Percentiles rank a stretch among this genome's conserved stretches.
phyloP scores from a whole-genome alignment of 108 stramenopile species.

The Skeletonema costatum region DNA sequence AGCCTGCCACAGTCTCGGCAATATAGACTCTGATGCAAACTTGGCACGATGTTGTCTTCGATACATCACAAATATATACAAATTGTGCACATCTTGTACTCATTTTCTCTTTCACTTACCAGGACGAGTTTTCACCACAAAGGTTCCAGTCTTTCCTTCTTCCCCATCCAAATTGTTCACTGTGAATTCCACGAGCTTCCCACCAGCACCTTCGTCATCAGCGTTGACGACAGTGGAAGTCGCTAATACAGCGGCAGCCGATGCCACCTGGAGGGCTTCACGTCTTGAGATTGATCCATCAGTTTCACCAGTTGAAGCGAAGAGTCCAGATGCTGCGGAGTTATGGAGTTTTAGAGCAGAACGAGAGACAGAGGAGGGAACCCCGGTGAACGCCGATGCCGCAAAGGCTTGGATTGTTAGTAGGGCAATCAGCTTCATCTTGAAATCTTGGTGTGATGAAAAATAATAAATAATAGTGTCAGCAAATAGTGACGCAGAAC shows the following conservation, averaged over 20 bases:
- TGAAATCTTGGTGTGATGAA: background rate
- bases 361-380: constrained; percentile 4
- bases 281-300: constrained; percentile 18
- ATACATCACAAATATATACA: too few species aligned
- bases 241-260: constrained; percentile 5
- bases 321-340: background rate
- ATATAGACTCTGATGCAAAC: too few species aligned
- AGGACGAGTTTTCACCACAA: constrained; percentile 71
- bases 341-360: background rate
- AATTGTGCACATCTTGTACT: background rate
- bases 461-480: too few species aligned
- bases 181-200: constrained; percentile 62
- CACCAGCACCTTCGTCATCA: constrained; percentile 23
- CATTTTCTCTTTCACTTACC: background rate
- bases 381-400: constrained; percentile 21
- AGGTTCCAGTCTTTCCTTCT: constrained; percentile 60
- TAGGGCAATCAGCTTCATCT: constrained; percentile 16
- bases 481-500: too few species aligned
- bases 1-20: too few species aligned
- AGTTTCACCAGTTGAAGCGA: constrained; percentile 5
- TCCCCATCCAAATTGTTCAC: constrained; percentile 73
- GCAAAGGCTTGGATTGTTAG: constrained; percentile 20
- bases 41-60: too few species aligned
- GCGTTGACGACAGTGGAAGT: constrained; percentile 9
- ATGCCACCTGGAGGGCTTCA: constrained; percentile 5